phyloP scores from a whole-genome alignment of 2,329 filamentous ascomycete species.

The Aureobasidium melanogenum region DNA sequence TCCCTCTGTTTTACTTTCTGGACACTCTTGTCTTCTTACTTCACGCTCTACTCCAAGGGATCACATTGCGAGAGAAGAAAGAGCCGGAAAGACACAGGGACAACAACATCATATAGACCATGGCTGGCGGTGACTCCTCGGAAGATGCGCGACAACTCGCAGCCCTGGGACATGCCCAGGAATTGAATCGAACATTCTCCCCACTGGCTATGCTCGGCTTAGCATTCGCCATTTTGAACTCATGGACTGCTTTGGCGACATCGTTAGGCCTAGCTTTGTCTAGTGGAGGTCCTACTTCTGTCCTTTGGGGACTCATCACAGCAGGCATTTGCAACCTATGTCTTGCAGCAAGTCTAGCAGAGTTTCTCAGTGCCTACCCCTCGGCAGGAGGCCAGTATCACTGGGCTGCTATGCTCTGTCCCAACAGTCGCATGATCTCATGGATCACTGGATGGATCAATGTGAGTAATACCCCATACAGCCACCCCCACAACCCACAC shows the following conservation, averaged over 20 bases:
- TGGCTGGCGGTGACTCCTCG: conserved; percentile 18
- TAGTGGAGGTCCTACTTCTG: conserved; percentile 60
- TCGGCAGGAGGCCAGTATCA: conserved; percentile 50
- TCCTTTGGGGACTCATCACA: conserved; percentile 59
- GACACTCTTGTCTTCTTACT: neutral
- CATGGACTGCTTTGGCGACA: conserved; percentile 53
- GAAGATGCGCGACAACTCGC: conserved; percentile 42
- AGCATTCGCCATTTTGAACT: conserved; percentile 55
- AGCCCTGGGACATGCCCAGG: conserved; percentile 49
- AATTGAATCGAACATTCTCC: conserved; percentile 50
- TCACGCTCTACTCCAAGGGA: neutral
- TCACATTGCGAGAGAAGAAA: neutral
- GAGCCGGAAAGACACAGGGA: neutral
- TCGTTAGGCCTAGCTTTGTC: conserved; percentile 55
- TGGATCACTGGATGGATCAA: conserved; percentile 69
- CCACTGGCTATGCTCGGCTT: conserved; percentile 52
- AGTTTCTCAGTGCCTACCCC: conserved; percentile 50
- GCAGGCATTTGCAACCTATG: conserved; percentile 59
- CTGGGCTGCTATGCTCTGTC: conserved; percentile 60
- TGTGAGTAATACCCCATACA: conserved; percentile 8
- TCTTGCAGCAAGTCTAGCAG: conserved; percentile 59
- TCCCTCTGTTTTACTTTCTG: neutral
- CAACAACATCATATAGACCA: neutral
- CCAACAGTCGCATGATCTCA: conserved; percentile 53
- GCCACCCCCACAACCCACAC: neutral